These are phyloP conservation scores for Blakeslea trispora DNA, from an alignment of 371 early-diverging fungal species.

Conservation along the genomic window DNA sequence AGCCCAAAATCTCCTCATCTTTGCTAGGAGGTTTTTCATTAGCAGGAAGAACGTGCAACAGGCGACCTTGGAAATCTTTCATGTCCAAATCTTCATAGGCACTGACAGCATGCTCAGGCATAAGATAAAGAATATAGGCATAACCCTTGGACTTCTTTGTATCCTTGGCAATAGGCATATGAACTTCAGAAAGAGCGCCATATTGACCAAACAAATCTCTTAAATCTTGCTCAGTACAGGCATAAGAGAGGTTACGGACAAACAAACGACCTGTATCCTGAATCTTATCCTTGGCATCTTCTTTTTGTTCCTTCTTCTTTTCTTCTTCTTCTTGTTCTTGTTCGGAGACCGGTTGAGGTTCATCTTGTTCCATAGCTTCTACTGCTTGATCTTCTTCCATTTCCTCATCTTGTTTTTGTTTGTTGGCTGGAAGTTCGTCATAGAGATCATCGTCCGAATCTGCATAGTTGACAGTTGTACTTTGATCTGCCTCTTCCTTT, in stretches of 20 bases:
- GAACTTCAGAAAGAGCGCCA: conserved; percentile 92
- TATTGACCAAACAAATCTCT: conserved; percentile 74
- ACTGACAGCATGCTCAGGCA: conserved; percentile 93
- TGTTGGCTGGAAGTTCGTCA: conserved; percentile 61
- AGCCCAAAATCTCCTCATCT: conserved; percentile 60
- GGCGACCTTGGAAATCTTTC: conserved; percentile 88
- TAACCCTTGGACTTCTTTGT: conserved; percentile 94
- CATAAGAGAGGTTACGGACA: conserved; percentile 89
- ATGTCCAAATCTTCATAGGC: conserved; percentile 83
- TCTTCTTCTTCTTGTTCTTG: conserved; percentile 15
- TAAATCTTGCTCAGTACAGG: conserved; percentile 87
- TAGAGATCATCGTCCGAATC: conserved; percentile 72
- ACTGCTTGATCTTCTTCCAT: conserved; percentile 13
- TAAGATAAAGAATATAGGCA: conserved; percentile 83
- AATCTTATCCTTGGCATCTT: conserved; percentile 68
- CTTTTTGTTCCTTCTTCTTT: conserved; percentile 5
- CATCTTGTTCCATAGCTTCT: conserved; percentile 20
- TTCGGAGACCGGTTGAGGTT: no score
- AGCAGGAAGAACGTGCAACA: conserved; percentile 84
- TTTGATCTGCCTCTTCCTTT: conserved; percentile 42
- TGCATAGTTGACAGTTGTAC: conserved; percentile 58
- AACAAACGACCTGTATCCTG: conserved; percentile 93
- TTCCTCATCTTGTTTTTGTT: conserved; percentile 31
- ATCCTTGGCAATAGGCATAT: conserved; percentile 90
- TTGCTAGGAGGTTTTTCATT: conserved; percentile 80